A percentile compares a stretch with the other conserved stretches of the same genome.
These are phyloP conservation scores for Pleurotus ostreatus DNA, from an alignment of 768 basidiomycete genomes.

Conservation along the genomic window DNA sequence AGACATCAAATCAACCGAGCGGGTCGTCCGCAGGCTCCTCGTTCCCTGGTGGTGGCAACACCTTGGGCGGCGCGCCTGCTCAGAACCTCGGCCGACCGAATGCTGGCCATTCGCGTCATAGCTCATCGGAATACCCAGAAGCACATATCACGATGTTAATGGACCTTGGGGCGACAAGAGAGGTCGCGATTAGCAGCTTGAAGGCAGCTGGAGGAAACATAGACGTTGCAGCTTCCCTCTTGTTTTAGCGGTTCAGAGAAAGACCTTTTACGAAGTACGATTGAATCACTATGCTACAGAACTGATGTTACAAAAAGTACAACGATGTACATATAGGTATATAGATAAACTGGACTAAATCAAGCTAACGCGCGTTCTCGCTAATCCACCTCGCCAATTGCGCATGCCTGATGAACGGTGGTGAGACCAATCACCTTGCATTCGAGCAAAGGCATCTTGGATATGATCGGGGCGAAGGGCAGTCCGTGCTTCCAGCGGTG, in stretches of 20 bases:
- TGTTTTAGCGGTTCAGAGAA: constrained; percentile 51
- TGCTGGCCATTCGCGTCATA: constrained; percentile 25
- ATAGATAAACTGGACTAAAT: constrained; percentile 40
- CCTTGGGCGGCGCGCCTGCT: constrained; percentile 46
- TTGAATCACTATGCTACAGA: constrained; percentile 2
- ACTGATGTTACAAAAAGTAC: constrained; percentile 12
- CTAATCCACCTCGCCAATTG: constrained; percentile 85
- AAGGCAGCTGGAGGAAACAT: constrained; percentile 82
- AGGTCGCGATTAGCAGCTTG: constrained; percentile 72
- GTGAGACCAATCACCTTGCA: constrained; percentile 85
- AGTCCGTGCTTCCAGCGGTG: constrained; percentile 77
- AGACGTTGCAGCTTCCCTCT: constrained; percentile 81
- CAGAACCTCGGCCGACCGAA: constrained; percentile 16
- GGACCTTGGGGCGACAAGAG: constrained; percentile 60
- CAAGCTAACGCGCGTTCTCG: constrained; percentile 74
- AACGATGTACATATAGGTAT: not conserved
- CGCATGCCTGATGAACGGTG: constrained; percentile 80
- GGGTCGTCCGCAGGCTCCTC: constrained; percentile 15
- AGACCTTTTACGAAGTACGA: not conserved
- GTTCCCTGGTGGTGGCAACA: constrained; percentile 71
- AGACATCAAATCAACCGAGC: constrained; percentile 5
- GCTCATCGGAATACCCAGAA: constrained; percentile 39
- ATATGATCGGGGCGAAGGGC: constrained; percentile 82
- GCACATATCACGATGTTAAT: constrained; percentile 59
- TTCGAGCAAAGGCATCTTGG: constrained; percentile 85